These are phyloP conservation scores for Zizania latifolia DNA, from an alignment of 176 grass and related monocot species.

Conservation along the genomic window DNA sequence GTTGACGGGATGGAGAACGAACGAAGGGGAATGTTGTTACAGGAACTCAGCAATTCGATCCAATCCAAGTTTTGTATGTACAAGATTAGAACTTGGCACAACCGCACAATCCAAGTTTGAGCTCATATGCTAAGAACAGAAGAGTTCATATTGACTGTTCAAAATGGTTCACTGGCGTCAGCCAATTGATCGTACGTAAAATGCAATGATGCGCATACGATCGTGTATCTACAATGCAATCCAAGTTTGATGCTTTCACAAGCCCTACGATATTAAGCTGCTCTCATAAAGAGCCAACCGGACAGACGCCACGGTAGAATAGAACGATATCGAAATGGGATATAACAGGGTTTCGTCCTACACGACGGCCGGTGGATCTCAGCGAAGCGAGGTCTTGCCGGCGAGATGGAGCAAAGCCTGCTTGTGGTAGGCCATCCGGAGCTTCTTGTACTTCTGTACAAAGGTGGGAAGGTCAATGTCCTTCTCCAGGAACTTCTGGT, in stretches of 20 bases:
- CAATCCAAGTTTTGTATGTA: neutral
- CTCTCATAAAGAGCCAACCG: neutral
- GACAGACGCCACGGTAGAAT: neutral
- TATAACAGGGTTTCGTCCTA: conserved; percentile 1
- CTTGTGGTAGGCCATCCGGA: conserved; percentile 63
- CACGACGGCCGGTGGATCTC: neutral
- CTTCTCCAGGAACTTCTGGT: conserved; percentile 68
- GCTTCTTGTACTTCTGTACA: conserved; percentile 90
- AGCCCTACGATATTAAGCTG: neutral
- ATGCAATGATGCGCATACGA: neutral
- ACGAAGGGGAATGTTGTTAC: too few species aligned
- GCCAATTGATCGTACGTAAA: neutral
- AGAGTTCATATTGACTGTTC: neutral
- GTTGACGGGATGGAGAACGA: too few species aligned
- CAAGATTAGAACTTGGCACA: neutral
- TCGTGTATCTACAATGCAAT: conserved; percentile 26
- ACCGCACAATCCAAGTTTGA: neutral
- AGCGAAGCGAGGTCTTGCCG: conserved; percentile 57
- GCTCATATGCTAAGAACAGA: neutral
- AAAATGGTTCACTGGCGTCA: neutral
- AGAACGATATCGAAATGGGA: neutral
- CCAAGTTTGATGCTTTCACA: neutral
- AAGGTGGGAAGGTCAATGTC: conserved; percentile 67
- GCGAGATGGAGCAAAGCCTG: conserved; percentile 76
- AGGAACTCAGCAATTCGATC: neutral